Evolutionary conservation across 2,329 filamentous ascomycete species (phyloP), one percentile per base, ranked within the genome.

Genomic region (Verticillium nonalfalfae): DNA sequence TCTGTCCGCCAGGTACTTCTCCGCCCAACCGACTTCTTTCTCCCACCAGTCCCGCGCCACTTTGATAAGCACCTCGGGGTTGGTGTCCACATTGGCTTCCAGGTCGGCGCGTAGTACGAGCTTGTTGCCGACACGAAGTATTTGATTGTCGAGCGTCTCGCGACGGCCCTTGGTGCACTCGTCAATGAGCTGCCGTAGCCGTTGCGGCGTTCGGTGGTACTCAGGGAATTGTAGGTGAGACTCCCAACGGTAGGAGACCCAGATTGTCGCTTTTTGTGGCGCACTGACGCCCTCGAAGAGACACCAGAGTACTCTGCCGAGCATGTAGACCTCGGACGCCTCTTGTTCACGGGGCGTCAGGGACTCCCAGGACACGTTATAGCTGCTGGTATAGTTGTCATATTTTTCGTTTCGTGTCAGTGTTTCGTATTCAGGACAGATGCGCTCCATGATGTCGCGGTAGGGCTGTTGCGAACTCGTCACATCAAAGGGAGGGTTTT

Each of bases 271-370:
- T 63, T 77, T 77, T 66, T 87, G 82, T 1, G 84, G 84, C 2
- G 83, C 83, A 62, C 81, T 82, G 67, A 81, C 79, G 21, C 82
- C 83, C 68, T 87, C 85, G 61, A 87, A 87, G 15, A 87, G 79
- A 68, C 85, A 87, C 84, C 84, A 87, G 56, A 87, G 73, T 33
- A 85, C 76, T 45, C 84, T 78, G 6, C 84, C 85, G 15, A 87
- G 79, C 84, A 86, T 86, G 71, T 86, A 87, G 1, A 85, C 84
- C 69, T 85, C 81, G 21, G 84, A 84, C 0, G 80, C 76, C 66
- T 87, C 85, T 65, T 83, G 81, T 65, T 87, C 84, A 3, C 63
- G 63, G 1, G 71, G 69, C 14, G 74, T 78, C n/a, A 87, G 75
- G 59, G 78, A 81, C 4, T 79, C 74, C 84, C 84, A 87, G 4